These are phyloP conservation scores for Ascochyta pisi DNA, from an alignment of 2,329 filamentous ascomycete species.

Conservation along the genomic window DNA sequence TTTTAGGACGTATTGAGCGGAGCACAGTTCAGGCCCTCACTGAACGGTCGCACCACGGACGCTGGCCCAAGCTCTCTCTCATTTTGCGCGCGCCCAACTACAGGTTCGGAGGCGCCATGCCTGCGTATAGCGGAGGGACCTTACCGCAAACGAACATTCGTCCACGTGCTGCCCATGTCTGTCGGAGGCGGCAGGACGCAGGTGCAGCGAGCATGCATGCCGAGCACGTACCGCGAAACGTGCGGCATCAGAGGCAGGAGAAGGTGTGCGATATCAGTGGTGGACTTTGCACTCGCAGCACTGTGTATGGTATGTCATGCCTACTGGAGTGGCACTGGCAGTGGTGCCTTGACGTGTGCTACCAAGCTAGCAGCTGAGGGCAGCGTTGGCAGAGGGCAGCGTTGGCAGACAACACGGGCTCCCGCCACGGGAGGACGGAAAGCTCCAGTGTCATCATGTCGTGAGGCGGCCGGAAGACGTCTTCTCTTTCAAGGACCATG, in stretches of 20 bases:
- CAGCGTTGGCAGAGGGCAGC: slow-evolving; percentile 6
- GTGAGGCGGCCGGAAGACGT: slow-evolving; percentile 7
- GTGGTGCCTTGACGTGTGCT: too few species aligned
- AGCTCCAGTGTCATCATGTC: slow-evolving; percentile 1
- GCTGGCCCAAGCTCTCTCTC: slow-evolving; percentile 23
- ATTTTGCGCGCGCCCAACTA: slow-evolving; percentile 25
- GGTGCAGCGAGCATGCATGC: slow-evolving; percentile 27
- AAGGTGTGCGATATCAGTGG: slow-evolving; percentile 9
- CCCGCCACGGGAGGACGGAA: slow-evolving; percentile 20
- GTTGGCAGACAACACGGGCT: slow-evolving; percentile 17
- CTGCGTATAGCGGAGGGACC: slow-evolving; percentile 21
- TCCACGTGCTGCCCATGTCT: slow-evolving; percentile 30
- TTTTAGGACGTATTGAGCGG: background rate
- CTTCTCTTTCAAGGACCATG: slow-evolving; percentile 1
- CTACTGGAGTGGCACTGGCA: background rate
- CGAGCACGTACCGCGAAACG: slow-evolving; percentile 24
- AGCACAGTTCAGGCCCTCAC: slow-evolving; percentile 8
- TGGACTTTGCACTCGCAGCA: slow-evolving; percentile 20
- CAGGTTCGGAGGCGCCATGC: slow-evolving; percentile 13
- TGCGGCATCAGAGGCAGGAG: slow-evolving; percentile 11
- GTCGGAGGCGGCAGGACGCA: slow-evolving; percentile 16
- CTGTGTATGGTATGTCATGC: background rate
- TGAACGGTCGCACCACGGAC: slow-evolving; percentile 28
- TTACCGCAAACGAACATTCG: slow-evolving; percentile 9
- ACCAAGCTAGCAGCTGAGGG: background rate